phyloP scores from a whole-genome alignment of 2,329 filamentous ascomycete genomes.

The Botrytis cinerea region DNA sequence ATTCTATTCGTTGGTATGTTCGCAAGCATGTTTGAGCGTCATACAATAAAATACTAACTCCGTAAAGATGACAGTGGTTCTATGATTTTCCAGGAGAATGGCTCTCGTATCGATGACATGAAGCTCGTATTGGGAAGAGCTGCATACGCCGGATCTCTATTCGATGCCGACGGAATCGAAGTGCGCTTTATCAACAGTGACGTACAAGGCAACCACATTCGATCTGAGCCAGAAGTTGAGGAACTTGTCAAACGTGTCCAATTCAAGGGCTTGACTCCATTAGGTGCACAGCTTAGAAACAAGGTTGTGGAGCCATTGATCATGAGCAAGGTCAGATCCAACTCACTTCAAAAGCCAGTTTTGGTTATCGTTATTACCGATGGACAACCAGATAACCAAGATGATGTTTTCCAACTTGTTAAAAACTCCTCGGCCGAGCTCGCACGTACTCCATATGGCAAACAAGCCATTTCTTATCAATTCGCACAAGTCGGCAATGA shows the following conservation, averaged over 20 bases:
- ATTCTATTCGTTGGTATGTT: conserved; percentile 38
- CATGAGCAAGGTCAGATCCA: conserved; percentile 40
- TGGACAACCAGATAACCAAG: conserved; percentile 24
- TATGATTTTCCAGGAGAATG: conserved; percentile 68
- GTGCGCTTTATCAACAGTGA: conserved; percentile 70
- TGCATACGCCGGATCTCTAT: conserved; percentile 65
- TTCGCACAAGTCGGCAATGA: conserved; percentile 22
- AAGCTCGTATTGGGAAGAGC: conserved; percentile 64
- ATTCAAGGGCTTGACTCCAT: conserved; percentile 67
- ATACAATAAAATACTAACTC: conserved; percentile 20
- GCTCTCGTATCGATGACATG: conserved; percentile 66
- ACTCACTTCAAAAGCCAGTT: conserved; percentile 19
- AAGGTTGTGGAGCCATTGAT: conserved; percentile 66
- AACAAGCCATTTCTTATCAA: conserved; percentile 23
- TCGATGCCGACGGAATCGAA: conserved; percentile 67
- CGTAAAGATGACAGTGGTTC: conserved; percentile 64
- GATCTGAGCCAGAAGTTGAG: conserved; percentile 58
- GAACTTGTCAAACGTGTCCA: conserved; percentile 58
- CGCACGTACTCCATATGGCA: conserved; percentile 13
- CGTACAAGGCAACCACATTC: conserved; percentile 55
- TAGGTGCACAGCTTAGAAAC: conserved; percentile 62
- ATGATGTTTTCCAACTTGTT: conserved; percentile 19
- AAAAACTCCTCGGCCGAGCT: conserved; percentile 16
- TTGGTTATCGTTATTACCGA: conserved; percentile 23
- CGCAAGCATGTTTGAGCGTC: not conserved